A percentile compares a stretch with the other conserved stretches of the same genome.
phyloP scores from a whole-genome alignment of 495 filamentous ascomycete species.

The Penicillium lagena region DNA sequence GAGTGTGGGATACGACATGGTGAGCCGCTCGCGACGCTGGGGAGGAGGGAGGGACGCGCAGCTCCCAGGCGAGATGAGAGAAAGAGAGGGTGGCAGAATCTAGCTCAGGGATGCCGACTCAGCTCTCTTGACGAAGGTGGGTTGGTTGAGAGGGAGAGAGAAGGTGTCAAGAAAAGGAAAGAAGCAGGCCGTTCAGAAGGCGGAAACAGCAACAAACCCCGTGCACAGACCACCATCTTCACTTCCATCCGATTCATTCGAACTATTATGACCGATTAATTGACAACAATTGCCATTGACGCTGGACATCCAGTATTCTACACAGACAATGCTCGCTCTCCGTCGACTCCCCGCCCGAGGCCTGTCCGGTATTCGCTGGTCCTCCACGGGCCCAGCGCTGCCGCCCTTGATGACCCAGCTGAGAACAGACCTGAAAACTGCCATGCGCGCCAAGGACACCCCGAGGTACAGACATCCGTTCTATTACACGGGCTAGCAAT shows the following conservation, averaged over 20 bases:
- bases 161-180: conserved; percentile 1
- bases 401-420: conserved; percentile 46
- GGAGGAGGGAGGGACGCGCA: conserved; percentile 13
- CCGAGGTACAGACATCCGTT: conserved; percentile 27
- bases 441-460: conserved; percentile 56
- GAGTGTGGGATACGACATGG: conserved; percentile 56
- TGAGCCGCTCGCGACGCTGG: conserved; percentile 15
- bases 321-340: background rate
- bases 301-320: too few relatives aligned
- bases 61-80: conserved; percentile 17
- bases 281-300: too few relatives aligned
- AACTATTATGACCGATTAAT: too few relatives aligned
- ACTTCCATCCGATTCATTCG: too few relatives aligned
- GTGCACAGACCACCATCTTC: too few relatives aligned
- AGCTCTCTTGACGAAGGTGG: background rate
- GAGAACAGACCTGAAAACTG: conserved; percentile 52
- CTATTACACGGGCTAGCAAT: background rate
- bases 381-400: conserved; percentile 29
- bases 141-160: background rate
- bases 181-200: conserved; percentile 7
- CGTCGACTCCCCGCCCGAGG: conserved; percentile 19
- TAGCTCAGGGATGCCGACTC: conserved; percentile 1
- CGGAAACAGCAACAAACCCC: background rate
- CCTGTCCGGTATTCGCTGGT: conserved; percentile 31
- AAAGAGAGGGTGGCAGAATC: conserved; percentile 11